These are phyloP conservation scores for Cryptococcus amylolentus DNA, from an alignment of 1,284 basidiomycete genomes.

Conservation along the genomic window DNA sequence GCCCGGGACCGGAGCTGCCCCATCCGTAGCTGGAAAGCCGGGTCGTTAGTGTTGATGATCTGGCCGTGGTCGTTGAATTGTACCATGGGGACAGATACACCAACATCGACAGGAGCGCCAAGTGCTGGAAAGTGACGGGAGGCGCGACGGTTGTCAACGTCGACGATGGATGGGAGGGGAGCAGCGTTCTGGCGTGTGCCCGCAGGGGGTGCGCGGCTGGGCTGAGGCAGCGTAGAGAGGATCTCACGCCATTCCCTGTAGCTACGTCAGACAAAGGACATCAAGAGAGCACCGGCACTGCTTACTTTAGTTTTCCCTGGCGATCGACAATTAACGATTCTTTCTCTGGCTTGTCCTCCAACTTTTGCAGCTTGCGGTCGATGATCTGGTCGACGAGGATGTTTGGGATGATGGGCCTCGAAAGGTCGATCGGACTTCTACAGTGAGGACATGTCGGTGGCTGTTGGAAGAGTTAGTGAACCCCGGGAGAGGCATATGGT, in stretches of 20 bases:
- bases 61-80: not conserved
- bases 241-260: constrained; percentile 21
- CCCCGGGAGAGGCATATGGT: constrained; percentile 1
- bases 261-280: not conserved
- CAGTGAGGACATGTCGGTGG: constrained; percentile 35
- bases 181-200: constrained; percentile 8
- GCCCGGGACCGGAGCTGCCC: too few relatives aligned
- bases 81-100: not conserved
- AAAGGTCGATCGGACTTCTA: constrained; percentile 18
- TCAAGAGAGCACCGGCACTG: not conserved
- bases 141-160: constrained; percentile 24
- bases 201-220: not conserved
- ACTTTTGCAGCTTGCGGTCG: constrained; percentile 26
- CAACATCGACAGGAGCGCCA: constrained; percentile 21
- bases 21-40: too few relatives aligned
- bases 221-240: constrained; percentile 12
- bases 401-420: constrained; percentile 28
- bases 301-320: constrained; percentile 30
- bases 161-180: constrained; percentile 10
- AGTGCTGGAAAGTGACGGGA: constrained; percentile 27
- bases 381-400: constrained; percentile 39
- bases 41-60: not conserved
- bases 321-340: constrained; percentile 31
- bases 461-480: constrained; percentile 3
- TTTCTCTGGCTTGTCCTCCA: constrained; percentile 24